A percentile compares a stretch with the other conserved stretches of the same genome.
These are phyloP conservation scores for Mucor mucedo DNA, from an alignment of 371 early-diverging fungal genomes.

Conservation along the genomic window DNA sequence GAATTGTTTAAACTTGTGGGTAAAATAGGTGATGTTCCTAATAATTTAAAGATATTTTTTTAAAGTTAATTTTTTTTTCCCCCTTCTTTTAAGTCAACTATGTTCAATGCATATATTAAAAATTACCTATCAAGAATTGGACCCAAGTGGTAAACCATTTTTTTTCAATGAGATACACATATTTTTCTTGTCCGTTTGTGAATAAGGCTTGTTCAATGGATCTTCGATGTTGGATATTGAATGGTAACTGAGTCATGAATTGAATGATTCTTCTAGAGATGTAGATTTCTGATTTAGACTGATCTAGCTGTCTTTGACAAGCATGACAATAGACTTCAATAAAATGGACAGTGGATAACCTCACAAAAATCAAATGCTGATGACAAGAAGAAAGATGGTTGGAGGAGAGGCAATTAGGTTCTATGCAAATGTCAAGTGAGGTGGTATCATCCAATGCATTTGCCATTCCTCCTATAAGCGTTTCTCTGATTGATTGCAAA, in stretches of 20 bases:
- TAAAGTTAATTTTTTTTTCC: neutral
- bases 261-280: conserved; percentile 4
- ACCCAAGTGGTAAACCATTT: conserved; percentile 16
- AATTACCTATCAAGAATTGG: conserved; percentile 8
- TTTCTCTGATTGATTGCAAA: conserved; percentile 1
- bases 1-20: conserved; percentile 16
- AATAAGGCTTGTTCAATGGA: conserved; percentile 12
- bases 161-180: conserved; percentile 15
- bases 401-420: conserved; percentile 5
- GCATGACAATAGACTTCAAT: conserved; percentile 24
- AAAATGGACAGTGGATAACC: conserved; percentile 14
- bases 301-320: conserved; percentile 9
- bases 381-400: neutral
- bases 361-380: conserved; percentile 6
- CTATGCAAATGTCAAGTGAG: conserved; percentile 10
- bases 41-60: no score
- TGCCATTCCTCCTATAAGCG: no score
- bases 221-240: conserved; percentile 1
- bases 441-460: no score
- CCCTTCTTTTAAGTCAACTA: no score
- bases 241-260: conserved; percentile 8
- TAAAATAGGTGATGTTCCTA: conserved; percentile 5
- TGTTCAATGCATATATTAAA: neutral
- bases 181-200: neutral
- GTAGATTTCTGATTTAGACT: neutral